Evolutionary conservation across 1,284 basidiomycete genomes (phyloP), one percentile per base, ranked within the genome.

Genomic region (Athelia sp.): DNA sequence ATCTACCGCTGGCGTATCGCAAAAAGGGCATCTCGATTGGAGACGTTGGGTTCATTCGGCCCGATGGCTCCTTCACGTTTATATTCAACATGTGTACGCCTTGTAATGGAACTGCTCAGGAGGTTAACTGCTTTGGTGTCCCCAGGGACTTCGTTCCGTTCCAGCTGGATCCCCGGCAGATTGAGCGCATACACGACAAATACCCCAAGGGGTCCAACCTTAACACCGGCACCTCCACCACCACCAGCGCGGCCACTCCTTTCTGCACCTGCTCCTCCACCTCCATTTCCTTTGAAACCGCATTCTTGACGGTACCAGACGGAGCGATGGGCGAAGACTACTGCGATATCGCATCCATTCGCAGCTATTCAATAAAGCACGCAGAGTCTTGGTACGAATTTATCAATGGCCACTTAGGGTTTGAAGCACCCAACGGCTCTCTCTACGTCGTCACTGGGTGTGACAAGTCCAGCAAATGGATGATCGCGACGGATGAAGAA

Each of bases 131-230:
- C 10, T 40, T 45, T n/a, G 29, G 50, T 17, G 50, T 61, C n/a
- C 60, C 60, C 3, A 50, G 53, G 2, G 52, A 46, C n/a, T 62
- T 60, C 38, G 46, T 32, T 4, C 53, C 49, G 10, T 18, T 54
- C 22, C 17, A 47, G 22, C 43, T 42, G 22, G 31, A 52, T 18
- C 38, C 35, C 4, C 43, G 45, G 11, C 57, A 58, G 11, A 44
- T 53, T 42, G 56, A 55, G n/a, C n/a, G n/a, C n/a, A n/a, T n/a
- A n/a, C n/a, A n/a, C n/a, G n/a, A n/a, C n/a, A n/a, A n/a, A n/a
- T n/a, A n/a, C n/a, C n/a, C n/a, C n/a, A n/a, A n/a, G n/a, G n/a
- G n/a, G n/a, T n/a, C n/a, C n/a, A n/a, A n/a, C n/a, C n/a, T n/a
- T n/a, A n/a, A 40, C 22, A 47, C 24, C 31, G 43, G 10, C 34